phyloP scores from a whole-genome alignment of 1,284 basidiomycete species.

The Dichomitus squalens region DNA sequence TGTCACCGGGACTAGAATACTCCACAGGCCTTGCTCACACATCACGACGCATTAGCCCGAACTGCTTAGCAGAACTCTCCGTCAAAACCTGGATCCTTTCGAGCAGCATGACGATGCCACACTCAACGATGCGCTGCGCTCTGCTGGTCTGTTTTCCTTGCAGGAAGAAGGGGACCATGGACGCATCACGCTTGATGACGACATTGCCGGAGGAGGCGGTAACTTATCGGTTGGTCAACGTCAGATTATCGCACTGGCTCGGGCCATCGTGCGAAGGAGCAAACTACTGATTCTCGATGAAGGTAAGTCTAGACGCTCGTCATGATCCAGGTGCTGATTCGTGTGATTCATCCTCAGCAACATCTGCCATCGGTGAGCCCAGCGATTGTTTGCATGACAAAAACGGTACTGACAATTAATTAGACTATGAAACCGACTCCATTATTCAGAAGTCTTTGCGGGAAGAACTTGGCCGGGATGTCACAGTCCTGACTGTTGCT shows the following conservation, averaged over 20 bases:
- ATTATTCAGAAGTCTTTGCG: constrained; percentile 48
- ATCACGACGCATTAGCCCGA: constrained; percentile 43
- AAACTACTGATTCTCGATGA: constrained; percentile 41
- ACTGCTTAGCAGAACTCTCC: constrained; percentile 37
- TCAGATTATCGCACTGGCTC: constrained; percentile 37
- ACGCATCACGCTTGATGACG: constrained; percentile 37
- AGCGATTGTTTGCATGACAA: background rate
- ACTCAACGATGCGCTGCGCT: constrained; percentile 34
- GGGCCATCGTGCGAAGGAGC: constrained; percentile 36
- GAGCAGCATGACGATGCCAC: constrained; percentile 51
- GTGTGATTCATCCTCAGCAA: constrained; percentile 38
- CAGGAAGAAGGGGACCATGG: constrained; percentile 31
- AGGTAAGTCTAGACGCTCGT: constrained; percentile 17
- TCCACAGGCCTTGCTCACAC: too few relatives aligned
- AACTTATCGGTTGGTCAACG: constrained; percentile 43
- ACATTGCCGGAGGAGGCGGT: constrained; percentile 38
- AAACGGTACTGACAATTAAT: background rate
- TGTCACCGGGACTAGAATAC: constrained; percentile 7
- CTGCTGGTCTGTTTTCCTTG: constrained; percentile 35
- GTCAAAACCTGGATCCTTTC: constrained; percentile 50
- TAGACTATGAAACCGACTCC: constrained; percentile 26
- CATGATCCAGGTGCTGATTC: background rate
- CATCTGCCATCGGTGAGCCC: constrained; percentile 51
- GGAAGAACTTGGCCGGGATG: constrained; percentile 49
- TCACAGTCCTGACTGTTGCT: constrained; percentile 64